Base-by-base conservation (phyloP, 495 filamentous ascomycete species). In the Recurvomyces mirabilis region DNA sequence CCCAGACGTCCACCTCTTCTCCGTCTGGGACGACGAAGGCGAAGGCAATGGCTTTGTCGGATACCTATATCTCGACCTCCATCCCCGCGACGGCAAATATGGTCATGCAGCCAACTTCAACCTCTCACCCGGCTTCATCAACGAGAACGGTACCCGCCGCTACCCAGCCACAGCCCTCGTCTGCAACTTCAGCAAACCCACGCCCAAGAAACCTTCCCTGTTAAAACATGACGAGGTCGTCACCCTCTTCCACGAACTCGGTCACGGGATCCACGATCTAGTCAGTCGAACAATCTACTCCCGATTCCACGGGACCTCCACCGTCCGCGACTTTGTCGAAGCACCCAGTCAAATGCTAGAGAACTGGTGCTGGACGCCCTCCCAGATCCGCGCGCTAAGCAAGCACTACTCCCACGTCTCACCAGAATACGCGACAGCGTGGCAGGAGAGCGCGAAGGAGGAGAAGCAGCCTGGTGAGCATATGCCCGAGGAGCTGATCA, bases 331-430 rank as follows among this genome's bases (percentile, higher is more conserved):
- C 64, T 84, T 82, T 51, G 79, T 82, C 58, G 80, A 84, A 60
- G 77, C 77, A 4, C 80, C 80, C 24, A 73, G 67, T 42, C 81
- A 84, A 54, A 81, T 84, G 77, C 68, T 84, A 2, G 80, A 84
- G 64, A 82, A 83, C 61, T 84, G 80, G 80, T 82, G 76, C 67
- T 82, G 78, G 78, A 79, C 73, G 1, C 74, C 79, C 3, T 72
- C 71, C 4, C 79, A 82, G 57, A 70, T 84, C 15, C 75, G 73
- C 47, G 59, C 72, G n/a, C 64, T 82, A 17, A 79, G 74, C 62
- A 63, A 69, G 34, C 79, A 84, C 63, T 82, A 79, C 61, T 73
- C 75, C 4, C 69, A 71, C 49, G 63, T 81, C 18, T 75, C 74
- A 1, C 65, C 73, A 0, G 75, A 78, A 20, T 81, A 81, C 55